A percentile compares a stretch with the other conserved stretches of the same genome.
These are phyloP conservation scores for Plasmodium inui DNA, from an alignment of 169 alveolate species.

Conservation along the genomic window DNA sequence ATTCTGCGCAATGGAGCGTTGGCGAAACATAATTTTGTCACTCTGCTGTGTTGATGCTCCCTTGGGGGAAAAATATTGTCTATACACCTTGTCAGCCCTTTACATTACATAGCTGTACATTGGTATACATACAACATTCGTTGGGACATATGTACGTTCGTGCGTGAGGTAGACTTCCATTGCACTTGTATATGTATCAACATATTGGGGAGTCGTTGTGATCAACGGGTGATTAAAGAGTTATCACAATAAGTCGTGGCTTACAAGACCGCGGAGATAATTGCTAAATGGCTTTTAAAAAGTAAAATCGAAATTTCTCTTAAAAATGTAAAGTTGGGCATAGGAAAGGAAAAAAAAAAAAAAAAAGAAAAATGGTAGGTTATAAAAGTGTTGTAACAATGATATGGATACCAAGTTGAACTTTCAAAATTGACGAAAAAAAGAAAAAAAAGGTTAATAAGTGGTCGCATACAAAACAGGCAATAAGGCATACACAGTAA, in stretches of 20 bases:
- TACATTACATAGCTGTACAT: not conserved
- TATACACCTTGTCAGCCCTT: not conserved
- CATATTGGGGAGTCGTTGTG: not conserved
- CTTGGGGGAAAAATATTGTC: not conserved
- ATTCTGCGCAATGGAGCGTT: not conserved
- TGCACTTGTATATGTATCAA: not conserved
- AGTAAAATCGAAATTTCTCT: conserved; percentile 2
- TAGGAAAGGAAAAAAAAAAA: conserved; percentile 13
- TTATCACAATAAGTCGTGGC: not conserved
- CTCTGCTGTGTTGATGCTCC: not conserved
- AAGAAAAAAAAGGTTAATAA: not conserved
- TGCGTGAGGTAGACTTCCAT: not conserved
- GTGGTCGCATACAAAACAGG: not conserved
- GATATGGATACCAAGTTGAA: conserved; percentile 4
- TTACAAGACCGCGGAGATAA: not conserved
- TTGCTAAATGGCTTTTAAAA: not conserved
- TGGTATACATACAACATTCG: not conserved
- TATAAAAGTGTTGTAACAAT: not conserved
- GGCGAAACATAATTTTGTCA: not conserved
- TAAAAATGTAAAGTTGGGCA: not conserved
- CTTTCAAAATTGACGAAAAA: conserved; percentile 28
- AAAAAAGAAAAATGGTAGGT: not conserved
- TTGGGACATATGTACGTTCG: not conserved
- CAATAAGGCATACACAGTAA: not conserved
- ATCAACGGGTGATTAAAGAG: not conserved